Percentiles rank a stretch among this genome's conserved stretches.
Evolutionary conservation across 1,284 basidiomycete species (phyloP).

Genomic region (Malassezia dermatis): DNA sequence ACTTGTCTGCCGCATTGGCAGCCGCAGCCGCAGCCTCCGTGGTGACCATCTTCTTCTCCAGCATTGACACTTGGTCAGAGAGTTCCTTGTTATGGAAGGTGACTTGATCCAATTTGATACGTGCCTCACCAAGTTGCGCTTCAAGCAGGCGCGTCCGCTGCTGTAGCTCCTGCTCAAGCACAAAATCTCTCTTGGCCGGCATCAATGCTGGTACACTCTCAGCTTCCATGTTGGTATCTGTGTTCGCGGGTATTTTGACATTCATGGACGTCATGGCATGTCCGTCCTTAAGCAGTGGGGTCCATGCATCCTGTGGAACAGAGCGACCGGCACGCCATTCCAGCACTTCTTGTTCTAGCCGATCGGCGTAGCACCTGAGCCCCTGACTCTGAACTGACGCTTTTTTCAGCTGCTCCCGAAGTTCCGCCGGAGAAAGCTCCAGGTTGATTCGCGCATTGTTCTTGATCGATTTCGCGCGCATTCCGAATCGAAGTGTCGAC

Average conservation of each 20-base stretch:
- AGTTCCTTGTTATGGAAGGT: constrained; percentile 69
- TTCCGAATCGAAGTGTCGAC: constrained; percentile 90
- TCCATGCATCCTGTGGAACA: constrained; percentile 56
- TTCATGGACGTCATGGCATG: background rate
- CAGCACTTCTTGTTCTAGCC: constrained; percentile 81
- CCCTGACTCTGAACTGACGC: constrained; percentile 49
- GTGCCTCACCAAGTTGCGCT: background rate
- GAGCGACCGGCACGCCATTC: constrained; percentile 80
- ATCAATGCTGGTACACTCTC: background rate
- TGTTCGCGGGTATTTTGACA: background rate
- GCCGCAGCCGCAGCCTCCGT: background rate
- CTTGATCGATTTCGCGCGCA: constrained; percentile 96
- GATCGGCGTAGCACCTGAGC: constrained; percentile 57
- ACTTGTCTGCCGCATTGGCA: background rate
- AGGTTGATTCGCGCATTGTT: constrained; percentile 98
- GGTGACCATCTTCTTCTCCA: background rate
- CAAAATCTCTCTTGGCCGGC: background rate
- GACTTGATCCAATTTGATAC: constrained; percentile 15
- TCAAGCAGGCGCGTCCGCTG: background rate
- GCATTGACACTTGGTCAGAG: constrained; percentile 62
- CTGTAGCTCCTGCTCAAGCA: background rate
- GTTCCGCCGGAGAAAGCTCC: constrained; percentile 88
- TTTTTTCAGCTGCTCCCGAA: constrained; percentile 83
- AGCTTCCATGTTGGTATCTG: background rate
- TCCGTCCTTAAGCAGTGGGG: background rate